phyloP scores from a whole-genome alignment of 2,329 filamentous ascomycete genomes.

The Albifimbria verrucaria region DNA sequence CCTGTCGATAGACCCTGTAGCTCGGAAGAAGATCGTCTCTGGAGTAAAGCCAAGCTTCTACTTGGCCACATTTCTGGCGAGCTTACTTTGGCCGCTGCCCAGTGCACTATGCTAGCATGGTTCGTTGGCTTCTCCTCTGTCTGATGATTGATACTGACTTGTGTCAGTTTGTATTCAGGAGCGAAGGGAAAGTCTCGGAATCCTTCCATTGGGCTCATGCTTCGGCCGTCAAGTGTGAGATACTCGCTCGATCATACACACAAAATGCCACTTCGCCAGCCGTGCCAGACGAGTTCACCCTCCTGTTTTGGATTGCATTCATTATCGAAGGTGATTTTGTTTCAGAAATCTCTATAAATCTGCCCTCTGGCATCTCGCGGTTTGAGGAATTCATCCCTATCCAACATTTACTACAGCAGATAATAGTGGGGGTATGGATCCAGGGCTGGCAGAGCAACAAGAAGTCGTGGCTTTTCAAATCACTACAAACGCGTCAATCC shows the following conservation, averaged over 20 bases:
- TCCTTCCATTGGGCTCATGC: constrained; percentile 22
- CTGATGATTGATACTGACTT: background rate
- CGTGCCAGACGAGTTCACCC: constrained; percentile 18
- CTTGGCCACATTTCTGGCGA: constrained; percentile 15
- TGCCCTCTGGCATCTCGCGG: constrained; percentile 24
- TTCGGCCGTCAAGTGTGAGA: constrained; percentile 23
- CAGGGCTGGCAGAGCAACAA: constrained; percentile 8
- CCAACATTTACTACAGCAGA: constrained; percentile 7
- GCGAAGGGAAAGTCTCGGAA: constrained; percentile 18
- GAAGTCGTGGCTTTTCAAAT: constrained; percentile 26
- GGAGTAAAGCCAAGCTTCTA: background rate
- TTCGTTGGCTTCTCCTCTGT: constrained; percentile 6
- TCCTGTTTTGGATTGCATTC: constrained; percentile 25
- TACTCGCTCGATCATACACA: constrained; percentile 12
- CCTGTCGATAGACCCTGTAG: no score
- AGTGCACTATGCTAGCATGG: constrained; percentile 26
- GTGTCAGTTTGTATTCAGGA: constrained; percentile 19
- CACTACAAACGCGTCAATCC: constrained; percentile 26
- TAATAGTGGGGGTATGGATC: background rate
- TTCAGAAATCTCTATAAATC: constrained; percentile 22
- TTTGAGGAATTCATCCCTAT: constrained; percentile 24
- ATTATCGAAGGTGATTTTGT: constrained; percentile 27
- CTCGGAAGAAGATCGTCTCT: background rate
- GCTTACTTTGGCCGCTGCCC: constrained; percentile 17
- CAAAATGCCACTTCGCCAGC: background rate